phyloP scores from a whole-genome alignment of 2,329 filamentous ascomycete genomes.

The Teratosphaeria epicoccoides region DNA sequence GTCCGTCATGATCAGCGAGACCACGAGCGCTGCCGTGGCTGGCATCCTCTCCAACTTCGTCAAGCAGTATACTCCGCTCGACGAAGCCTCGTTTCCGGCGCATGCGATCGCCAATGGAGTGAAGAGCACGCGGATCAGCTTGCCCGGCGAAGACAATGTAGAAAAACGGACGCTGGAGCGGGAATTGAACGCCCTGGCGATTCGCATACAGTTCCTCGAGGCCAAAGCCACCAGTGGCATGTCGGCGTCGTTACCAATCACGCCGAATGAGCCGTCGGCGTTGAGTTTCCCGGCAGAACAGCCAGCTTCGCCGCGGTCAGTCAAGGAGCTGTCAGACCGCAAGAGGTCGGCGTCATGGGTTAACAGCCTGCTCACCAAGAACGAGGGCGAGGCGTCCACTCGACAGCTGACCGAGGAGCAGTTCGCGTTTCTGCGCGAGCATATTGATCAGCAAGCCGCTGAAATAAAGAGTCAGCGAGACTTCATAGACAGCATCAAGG shows the following conservation, averaged over 20 bases:
- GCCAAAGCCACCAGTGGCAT: constrained; percentile 50
- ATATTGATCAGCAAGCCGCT: constrained; percentile 88
- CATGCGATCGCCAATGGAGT: constrained; percentile 41
- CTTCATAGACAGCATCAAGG: constrained; percentile 74
- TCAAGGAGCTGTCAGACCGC: constrained; percentile 17
- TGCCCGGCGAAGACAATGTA: constrained; percentile 65
- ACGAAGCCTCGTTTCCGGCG: constrained; percentile 35
- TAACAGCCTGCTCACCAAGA: constrained; percentile 44
- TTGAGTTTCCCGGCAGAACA: constrained; percentile 43
- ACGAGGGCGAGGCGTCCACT: constrained; percentile 38
- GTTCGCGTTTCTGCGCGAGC: constrained; percentile 74
- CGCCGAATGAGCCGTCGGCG: constrained; percentile 57
- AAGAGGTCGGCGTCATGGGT: constrained; percentile 35
- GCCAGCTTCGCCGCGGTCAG: constrained; percentile 22
- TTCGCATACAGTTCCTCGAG: constrained; percentile 74
- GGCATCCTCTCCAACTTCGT: constrained; percentile 39
- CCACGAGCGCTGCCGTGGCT: constrained; percentile 26
- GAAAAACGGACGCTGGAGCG: constrained; percentile 72
- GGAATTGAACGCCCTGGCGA: constrained; percentile 68
- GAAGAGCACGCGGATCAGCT: constrained; percentile 45
- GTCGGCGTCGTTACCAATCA: constrained; percentile 53
- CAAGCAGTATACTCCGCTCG: constrained; percentile 34
- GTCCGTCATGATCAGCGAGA: constrained; percentile 11
- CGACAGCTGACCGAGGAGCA: constrained; percentile 65
- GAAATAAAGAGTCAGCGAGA: constrained; percentile 79